These are phyloP conservation scores for Coprinopsis strossmayeri DNA, from an alignment of 768 basidiomycete genomes.

Conservation along the genomic window DNA sequence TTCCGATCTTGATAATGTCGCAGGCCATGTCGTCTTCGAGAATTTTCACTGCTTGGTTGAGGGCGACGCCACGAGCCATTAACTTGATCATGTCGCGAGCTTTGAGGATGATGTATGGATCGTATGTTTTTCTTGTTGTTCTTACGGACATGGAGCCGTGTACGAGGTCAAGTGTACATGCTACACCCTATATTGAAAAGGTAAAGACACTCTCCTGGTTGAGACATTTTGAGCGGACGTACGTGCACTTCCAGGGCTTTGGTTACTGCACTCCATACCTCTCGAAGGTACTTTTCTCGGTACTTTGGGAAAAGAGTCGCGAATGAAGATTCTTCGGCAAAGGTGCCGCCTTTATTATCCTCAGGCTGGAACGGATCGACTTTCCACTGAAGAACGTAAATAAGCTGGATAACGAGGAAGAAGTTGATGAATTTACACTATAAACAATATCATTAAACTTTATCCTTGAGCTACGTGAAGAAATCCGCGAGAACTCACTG, in stretches of 20 bases:
- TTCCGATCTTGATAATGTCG: conserved; percentile 98
- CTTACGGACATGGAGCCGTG: conserved; percentile 97
- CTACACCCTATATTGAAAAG: conserved; percentile 58
- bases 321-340: conserved; percentile 95
- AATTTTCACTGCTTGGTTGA: conserved; percentile 83
- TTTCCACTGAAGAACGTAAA: conserved; percentile 53
- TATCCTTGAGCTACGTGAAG: too few species aligned
- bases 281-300: conserved; percentile 91
- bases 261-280: conserved; percentile 92
- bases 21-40: conserved; percentile 86
- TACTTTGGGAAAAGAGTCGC: conserved; percentile 98
- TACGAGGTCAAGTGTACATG: conserved; percentile 89
- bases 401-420: neutral
- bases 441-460: neutral
- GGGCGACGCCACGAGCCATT: conserved; percentile 83
- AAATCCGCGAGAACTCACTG: conserved; percentile 59
- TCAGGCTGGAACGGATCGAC: conserved; percentile 67
- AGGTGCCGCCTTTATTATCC: conserved; percentile 78
- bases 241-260: conserved; percentile 78
- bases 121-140: conserved; percentile 95
- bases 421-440: neutral
- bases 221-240: conserved; percentile 14
- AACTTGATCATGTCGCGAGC: conserved; percentile 95
- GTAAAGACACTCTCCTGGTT: neutral
- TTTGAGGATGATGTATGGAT: conserved; percentile 95